phyloP scores from a whole-genome alignment of 2,329 filamentous ascomycete genomes.

The Xylariaceae sp. region DNA sequence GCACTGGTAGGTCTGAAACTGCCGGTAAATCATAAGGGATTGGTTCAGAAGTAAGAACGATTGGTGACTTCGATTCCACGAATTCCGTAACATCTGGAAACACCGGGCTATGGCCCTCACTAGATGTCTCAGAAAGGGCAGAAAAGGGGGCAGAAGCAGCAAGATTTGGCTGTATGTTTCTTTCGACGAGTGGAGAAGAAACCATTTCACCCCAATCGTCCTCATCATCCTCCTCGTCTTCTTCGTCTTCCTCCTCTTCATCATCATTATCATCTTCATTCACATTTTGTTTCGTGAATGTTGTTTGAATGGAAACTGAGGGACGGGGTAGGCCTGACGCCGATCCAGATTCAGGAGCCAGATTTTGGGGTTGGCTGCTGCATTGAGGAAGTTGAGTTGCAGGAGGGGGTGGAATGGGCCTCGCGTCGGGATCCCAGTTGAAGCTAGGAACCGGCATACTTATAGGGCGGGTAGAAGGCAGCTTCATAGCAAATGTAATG shows the following conservation, averaged over 20 bases:
- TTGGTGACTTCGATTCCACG: neutral
- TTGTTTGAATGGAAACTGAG: slow-evolving; percentile 2
- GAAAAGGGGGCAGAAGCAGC: slow-evolving; percentile 1
- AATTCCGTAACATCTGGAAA: neutral
- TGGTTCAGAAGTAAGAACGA: neutral
- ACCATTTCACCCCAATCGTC: slow-evolving; percentile 61
- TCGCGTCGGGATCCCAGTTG: slow-evolving; percentile 22
- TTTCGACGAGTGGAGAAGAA: slow-evolving; percentile 33
- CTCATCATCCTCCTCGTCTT: slow-evolving; percentile 38
- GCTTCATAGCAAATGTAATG: slow-evolving; percentile 11
- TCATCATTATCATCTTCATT: neutral
- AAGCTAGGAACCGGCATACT: slow-evolving; percentile 19
- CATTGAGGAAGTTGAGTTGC: neutral
- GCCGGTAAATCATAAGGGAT: neutral
- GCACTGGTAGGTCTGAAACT: slow-evolving; percentile 22
- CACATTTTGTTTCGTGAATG: neutral
- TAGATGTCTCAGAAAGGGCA: neutral
- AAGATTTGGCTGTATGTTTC: neutral
- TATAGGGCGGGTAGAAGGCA: neutral
- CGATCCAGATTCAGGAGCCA: neutral
- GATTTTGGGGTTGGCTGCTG: neutral
- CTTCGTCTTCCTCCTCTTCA: neutral
- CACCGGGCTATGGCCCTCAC: neutral
- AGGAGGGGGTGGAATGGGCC: slow-evolving; percentile 6
- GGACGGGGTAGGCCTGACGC: neutral